Evolutionary conservation across 106 monocot species (phyloP).

Genomic region (Iris macrosiphon): DNA sequence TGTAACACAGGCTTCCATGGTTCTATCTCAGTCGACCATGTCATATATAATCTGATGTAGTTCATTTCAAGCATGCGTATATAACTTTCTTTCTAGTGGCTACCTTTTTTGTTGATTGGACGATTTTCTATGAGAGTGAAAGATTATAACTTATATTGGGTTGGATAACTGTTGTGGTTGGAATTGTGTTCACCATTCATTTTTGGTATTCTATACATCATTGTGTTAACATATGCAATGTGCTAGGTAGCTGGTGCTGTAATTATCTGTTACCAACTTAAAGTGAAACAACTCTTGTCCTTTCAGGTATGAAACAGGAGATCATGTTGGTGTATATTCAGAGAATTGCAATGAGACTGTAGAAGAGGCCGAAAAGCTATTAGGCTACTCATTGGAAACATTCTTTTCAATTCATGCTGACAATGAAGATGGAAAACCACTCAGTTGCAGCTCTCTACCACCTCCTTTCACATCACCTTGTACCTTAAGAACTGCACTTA

Average conservation of each 20-base stretch:
- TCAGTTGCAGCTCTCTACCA: constrained; percentile 34
- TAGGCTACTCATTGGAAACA: constrained; percentile 46
- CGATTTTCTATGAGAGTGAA: too few relatives aligned
- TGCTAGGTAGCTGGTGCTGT: not conserved
- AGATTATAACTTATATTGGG: not conserved
- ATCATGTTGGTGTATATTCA: constrained; percentile 72
- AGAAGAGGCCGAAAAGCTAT: constrained; percentile 54
- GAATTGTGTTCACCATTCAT: not conserved
- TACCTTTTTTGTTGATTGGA: too few relatives aligned
- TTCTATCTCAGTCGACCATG: too few relatives aligned
- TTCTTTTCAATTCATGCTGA: constrained; percentile 67
- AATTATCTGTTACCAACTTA: not conserved
- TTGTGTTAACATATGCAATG: too few relatives aligned
- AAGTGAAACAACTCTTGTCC: not conserved
- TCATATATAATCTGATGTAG: too few relatives aligned
- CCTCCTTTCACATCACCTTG: constrained; percentile 74
- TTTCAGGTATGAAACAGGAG: constrained; percentile 77
- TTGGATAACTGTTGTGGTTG: not conserved
- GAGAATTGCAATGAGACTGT: constrained; percentile 56
- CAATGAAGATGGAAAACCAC: constrained; percentile 66
- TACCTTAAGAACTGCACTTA: constrained; percentile 61
- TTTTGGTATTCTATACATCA: not conserved
- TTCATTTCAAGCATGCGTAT: too few relatives aligned
- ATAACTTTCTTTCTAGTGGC: too few relatives aligned
- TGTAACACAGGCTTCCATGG: too few relatives aligned